Evolutionary conservation across 1,139 yeast genomes (phyloP).

Genomic region (Debaryomyces nepalensis): DNA sequence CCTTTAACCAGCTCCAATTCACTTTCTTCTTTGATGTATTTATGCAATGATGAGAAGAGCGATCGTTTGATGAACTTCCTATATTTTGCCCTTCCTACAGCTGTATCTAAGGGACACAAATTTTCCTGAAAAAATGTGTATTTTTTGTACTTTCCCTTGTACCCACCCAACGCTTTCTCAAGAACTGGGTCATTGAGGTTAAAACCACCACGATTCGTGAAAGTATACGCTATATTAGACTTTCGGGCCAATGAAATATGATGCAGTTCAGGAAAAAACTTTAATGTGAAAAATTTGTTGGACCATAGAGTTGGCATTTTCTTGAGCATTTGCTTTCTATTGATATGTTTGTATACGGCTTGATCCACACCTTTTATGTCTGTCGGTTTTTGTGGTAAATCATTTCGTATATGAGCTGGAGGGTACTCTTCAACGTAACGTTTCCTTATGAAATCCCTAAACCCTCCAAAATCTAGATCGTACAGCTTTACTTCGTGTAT

Average conservation of each 20-base stretch:
- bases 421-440: constrained; percentile 8
- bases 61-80: constrained; percentile 32
- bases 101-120: constrained; percentile 37
- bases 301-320: constrained; percentile 27
- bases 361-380: constrained; percentile 47
- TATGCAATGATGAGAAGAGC: constrained; percentile 27
- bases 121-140: constrained; percentile 30
- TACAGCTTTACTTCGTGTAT: neutral
- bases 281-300: constrained; percentile 30
- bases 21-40: constrained; percentile 17
- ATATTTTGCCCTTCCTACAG: constrained; percentile 36
- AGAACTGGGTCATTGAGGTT: constrained; percentile 33
- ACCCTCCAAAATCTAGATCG: neutral
- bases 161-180: constrained; percentile 26
- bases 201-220: constrained; percentile 35
- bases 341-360: constrained; percentile 25
- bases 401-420: constrained; percentile 16
- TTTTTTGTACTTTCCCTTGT: constrained; percentile 34
- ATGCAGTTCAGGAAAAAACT: constrained; percentile 37
- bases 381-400: constrained; percentile 33
- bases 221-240: constrained; percentile 45
- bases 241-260: constrained; percentile 35
- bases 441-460: neutral
- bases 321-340: constrained; percentile 19
- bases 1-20: constrained; percentile 35